Conservation (phyloP, 768 basidiomycete genomes). For the Lentinula lateritia region DNA sequence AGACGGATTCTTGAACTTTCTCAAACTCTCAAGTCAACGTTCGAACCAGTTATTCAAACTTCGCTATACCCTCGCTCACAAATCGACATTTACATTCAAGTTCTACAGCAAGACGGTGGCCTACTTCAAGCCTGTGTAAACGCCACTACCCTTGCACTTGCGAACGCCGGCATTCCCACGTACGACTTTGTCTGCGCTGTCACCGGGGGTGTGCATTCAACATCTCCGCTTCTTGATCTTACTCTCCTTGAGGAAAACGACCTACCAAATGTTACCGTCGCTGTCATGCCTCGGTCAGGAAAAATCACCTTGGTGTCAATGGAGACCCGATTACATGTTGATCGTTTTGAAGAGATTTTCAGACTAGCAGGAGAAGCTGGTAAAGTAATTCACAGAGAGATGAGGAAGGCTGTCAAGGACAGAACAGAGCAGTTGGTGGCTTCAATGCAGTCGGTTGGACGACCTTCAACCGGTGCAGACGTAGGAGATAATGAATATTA, state of each 20-base stretch:
- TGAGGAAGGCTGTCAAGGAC: constrained; percentile 64
- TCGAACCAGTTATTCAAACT: constrained; percentile 92
- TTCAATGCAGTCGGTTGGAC: constrained; percentile 50
- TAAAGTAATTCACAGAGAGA: constrained; percentile 74
- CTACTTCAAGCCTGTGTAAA: constrained; percentile 90
- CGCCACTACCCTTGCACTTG: constrained; percentile 87
- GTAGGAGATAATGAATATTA: constrained; percentile 26
- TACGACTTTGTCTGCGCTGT: constrained; percentile 89
- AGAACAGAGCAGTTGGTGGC: constrained; percentile 59
- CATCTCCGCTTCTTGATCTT: constrained; percentile 80
- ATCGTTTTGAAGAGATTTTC: constrained; percentile 88
- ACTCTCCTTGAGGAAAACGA: constrained; percentile 88
- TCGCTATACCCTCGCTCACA: constrained; percentile 89
- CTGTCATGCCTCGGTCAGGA: constrained; percentile 81
- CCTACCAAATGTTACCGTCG: constrained; percentile 83
- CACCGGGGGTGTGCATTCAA: constrained; percentile 80
- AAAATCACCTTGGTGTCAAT: constrained; percentile 86
- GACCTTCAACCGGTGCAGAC: constrained; percentile 22
- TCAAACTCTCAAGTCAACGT: constrained; percentile 85
- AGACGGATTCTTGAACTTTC: constrained; percentile 88
- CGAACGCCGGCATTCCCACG: constrained; percentile 86
- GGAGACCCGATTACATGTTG: constrained; percentile 92
- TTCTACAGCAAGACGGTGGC: constrained; percentile 92
- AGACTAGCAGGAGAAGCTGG: constrained; percentile 73
- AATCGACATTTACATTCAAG: constrained; percentile 91